Base-by-base conservation (phyloP, 257 asterid genomes). In the Ilex aquifolium region DNA sequence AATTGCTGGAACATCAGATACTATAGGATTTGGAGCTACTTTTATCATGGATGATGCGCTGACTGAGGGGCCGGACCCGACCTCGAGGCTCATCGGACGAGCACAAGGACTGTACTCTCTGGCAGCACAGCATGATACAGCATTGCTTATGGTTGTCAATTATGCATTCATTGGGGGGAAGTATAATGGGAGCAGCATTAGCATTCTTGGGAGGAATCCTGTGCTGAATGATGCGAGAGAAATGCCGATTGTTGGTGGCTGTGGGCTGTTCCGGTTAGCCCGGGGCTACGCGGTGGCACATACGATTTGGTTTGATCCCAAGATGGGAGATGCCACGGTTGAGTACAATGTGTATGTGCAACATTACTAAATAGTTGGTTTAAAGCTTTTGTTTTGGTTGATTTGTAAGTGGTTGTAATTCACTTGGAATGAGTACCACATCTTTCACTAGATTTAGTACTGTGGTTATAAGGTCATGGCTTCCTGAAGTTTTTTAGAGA, bases 241-340 rank as follows among this genome's bases (percentile, higher is more conserved):
- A 71, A 80, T 90, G 97, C 78, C 97, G 0, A 72, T 90, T 0
- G 95, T 87, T 0, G 97, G 97, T 1, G 95, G 97, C 3, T 87
- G 95, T 13, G 95, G 97, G 2, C 82, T 87, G 11, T 53, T 53
- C 31, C 57, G 57, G 57, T 21, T 53, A 29, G 57, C 57, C 2
- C 29, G 57, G 5, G 57, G 57, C 5, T 53, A 53, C 15, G 57
- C 57, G 5, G 2, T 53, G 11, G 97, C 92, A 14, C 71, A 65
- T 9, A 87, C 97, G 0, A 67, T 77, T 63, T 61, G 58, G 49
- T 8, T 61, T 10, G 77, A 87, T 63, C 16, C 39, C 1, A 7
- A 64, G 29, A 76, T 76, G 0, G 95, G 95, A 9, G 85, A 84
- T 50, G 95, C 95, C 44, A 48, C 82, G 9, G 95, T 84, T 61